These are phyloP conservation scores for Pistacia integerrima DNA, from an alignment of 345 rosid genomes.

Conservation along the genomic window DNA sequence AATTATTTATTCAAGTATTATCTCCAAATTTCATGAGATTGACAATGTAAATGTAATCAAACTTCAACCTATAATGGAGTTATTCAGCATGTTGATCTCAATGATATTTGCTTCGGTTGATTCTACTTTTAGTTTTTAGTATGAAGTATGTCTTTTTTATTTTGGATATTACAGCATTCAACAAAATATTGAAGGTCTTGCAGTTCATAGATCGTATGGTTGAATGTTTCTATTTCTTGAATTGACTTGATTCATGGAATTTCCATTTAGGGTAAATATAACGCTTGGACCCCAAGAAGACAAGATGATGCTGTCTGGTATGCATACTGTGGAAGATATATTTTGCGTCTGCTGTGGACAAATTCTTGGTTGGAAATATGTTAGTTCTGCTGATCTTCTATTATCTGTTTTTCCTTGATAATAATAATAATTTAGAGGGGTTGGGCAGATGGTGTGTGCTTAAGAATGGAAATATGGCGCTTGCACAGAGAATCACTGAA, in stretches of 20 bases:
- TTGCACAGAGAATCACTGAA: background rate
- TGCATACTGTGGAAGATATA: conserved; percentile 48
- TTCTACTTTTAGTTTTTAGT: background rate
- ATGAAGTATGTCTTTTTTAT: background rate
- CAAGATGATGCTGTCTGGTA: conserved; percentile 45
- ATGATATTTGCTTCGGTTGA: background rate
- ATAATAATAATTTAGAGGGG: background rate
- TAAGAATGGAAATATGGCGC: background rate
- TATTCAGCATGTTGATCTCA: too few species aligned
- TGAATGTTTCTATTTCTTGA: background rate
- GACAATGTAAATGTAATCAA: background rate
- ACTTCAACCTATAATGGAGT: too few species aligned
- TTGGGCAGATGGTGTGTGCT: background rate
- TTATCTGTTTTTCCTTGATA: background rate
- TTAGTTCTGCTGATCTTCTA: conserved; percentile 14
- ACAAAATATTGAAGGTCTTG: background rate
- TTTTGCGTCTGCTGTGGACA: conserved; percentile 53
- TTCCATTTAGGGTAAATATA: conserved; percentile 37
- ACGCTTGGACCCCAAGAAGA: conserved; percentile 40
- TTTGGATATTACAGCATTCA: background rate
- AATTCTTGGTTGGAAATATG: conserved; percentile 56
- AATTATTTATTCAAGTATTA: background rate
- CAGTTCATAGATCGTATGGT: background rate
- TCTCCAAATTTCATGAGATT: background rate
- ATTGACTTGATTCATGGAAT: background rate